phyloP scores from a whole-genome alignment of 441 rosid species.

The Arabidopsis lyrata region DNA sequence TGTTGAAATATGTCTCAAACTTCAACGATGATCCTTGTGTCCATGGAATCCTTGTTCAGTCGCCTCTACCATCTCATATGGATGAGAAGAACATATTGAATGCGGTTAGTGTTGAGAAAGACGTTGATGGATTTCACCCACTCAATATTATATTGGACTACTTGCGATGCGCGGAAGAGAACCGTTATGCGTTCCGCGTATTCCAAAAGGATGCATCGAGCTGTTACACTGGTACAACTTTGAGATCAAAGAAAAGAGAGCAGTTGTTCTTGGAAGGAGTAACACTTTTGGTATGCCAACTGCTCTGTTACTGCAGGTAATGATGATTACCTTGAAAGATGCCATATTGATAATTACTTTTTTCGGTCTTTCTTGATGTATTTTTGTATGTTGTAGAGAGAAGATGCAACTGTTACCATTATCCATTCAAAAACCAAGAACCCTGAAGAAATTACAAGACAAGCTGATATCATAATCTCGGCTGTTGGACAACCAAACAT shows the following conservation, averaged over 20 bases:
- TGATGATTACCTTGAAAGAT: not conserved
- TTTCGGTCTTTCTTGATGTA: not conserved
- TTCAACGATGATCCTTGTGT: constrained; percentile 73
- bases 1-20: constrained; percentile 57
- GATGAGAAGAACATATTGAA: constrained; percentile 68
- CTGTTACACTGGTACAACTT: constrained; percentile 73
- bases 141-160: constrained; percentile 70
- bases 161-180: constrained; percentile 80
- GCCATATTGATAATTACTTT: not conserved
- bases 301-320: constrained; percentile 77
- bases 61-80: constrained; percentile 86
- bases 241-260: constrained; percentile 76
- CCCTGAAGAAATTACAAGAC: constrained; percentile 69
- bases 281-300: constrained; percentile 93
- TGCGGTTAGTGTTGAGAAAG: constrained; percentile 72
- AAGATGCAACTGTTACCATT: constrained; percentile 72
- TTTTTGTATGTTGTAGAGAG: constrained; percentile 56
- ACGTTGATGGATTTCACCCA: constrained; percentile 89
- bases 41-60: constrained; percentile 88
- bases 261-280: constrained; percentile 84
- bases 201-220: constrained; percentile 89
- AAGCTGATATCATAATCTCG: constrained; percentile 79
- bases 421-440: constrained; percentile 75
- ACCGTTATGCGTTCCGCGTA: constrained; percentile 76
- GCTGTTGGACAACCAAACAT: constrained; percentile 84